phyloP scores from a whole-genome alignment of 139 green algal genomes.

The Desmodesmus armatus region DNA sequence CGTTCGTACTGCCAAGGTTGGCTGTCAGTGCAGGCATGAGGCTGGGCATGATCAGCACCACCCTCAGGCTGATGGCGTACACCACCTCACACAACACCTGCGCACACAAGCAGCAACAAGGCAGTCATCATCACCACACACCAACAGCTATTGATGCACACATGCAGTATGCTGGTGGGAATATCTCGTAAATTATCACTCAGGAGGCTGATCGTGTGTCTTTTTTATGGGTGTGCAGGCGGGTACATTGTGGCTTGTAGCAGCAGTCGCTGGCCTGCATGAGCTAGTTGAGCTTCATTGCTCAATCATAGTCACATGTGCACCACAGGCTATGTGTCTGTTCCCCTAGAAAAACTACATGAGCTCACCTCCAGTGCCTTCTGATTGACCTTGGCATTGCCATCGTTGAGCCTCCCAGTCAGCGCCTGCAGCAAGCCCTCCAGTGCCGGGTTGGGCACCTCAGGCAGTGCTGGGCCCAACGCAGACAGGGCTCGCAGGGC shows the following conservation, averaged over 20 bases:
- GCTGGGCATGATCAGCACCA: slow-evolving; percentile 58
- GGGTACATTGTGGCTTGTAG: too few relatives aligned
- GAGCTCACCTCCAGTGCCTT: slow-evolving; percentile 56
- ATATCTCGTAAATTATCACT: too few relatives aligned
- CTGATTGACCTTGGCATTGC: slow-evolving; percentile 72
- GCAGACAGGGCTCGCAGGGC: slow-evolving; percentile 53
- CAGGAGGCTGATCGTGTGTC: too few relatives aligned
- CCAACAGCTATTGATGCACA: too few relatives aligned
- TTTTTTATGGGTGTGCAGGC: too few relatives aligned
- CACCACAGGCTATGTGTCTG: background rate
- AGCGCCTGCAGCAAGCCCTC: slow-evolving; percentile 44
- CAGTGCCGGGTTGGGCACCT: slow-evolving; percentile 45
- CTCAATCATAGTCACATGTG: background rate
- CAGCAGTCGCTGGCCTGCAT: background rate
- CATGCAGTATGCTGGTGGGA: too few relatives aligned
- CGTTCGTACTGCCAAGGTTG: slow-evolving; percentile 65
- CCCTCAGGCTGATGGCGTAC: background rate
- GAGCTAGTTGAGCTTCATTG: background rate
- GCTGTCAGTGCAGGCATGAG: slow-evolving; percentile 68
- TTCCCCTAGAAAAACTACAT: too few relatives aligned
- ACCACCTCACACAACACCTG: slow-evolving; percentile 45
- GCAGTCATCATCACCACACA: too few relatives aligned
- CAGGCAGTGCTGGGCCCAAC: slow-evolving; percentile 37
- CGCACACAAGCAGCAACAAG: background rate
- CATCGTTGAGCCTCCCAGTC: slow-evolving; percentile 55